phyloP scores from a whole-genome alignment of 106 monocot genomes.

The Apostasia shenzhenica region DNA sequence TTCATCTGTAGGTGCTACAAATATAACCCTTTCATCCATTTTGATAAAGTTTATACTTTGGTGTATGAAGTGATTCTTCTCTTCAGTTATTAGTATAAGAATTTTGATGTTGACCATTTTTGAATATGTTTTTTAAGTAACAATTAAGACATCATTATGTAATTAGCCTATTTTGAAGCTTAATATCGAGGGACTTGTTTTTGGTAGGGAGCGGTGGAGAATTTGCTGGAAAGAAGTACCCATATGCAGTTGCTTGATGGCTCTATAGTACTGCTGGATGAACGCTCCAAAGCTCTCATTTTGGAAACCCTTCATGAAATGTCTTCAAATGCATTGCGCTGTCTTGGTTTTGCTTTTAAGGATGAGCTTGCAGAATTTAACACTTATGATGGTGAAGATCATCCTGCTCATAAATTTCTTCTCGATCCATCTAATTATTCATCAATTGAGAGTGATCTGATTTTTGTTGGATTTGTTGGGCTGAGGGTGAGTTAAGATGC shows the following conservation, averaged over 20 bases:
- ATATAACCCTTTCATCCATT: too few species aligned
- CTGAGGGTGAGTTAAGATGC: conserved; percentile 43
- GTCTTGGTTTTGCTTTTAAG: conserved; percentile 88
- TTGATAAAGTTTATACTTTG: too few species aligned
- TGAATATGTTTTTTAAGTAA: too few species aligned
- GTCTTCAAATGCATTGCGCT: conserved; percentile 73
- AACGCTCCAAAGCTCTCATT: conserved; percentile 32
- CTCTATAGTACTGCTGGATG: conserved; percentile 53
- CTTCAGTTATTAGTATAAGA: too few species aligned
- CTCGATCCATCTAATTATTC: conserved; percentile 77
- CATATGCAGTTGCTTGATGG: conserved; percentile 72
- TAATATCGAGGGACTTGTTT: neutral
- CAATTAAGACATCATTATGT: too few species aligned
- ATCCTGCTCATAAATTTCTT: conserved; percentile 70
- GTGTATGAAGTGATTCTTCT: too few species aligned
- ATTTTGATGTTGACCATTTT: too few species aligned
- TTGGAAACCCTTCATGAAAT: conserved; percentile 50
- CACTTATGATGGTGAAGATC: conserved; percentile 78
- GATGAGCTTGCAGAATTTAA: conserved; percentile 57
- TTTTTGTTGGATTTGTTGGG: conserved; percentile 75
- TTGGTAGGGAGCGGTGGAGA: conserved; percentile 86
- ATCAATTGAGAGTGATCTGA: conserved; percentile 66
- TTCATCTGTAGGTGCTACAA: too few species aligned
- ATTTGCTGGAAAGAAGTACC: conserved; percentile 62
- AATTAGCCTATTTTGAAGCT: too few species aligned